Conservation (phyloP, 2,329 filamentous ascomycete genomes). For the Fusarium algeriense region DNA sequence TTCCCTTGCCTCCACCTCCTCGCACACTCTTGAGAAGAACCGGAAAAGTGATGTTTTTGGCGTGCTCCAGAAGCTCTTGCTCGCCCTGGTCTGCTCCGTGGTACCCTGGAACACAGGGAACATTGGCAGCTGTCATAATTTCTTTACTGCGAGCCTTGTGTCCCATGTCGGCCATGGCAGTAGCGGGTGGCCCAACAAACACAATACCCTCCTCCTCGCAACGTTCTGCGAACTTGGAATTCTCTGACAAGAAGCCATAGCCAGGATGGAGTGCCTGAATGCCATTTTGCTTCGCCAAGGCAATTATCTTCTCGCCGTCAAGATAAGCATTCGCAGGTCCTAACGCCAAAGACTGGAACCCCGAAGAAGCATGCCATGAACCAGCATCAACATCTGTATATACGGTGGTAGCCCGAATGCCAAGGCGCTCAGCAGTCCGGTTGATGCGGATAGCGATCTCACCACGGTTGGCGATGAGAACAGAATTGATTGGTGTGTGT, state of each 20-base stretch:
- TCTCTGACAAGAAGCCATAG: conserved; percentile 96
- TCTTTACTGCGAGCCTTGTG: conserved; percentile 94
- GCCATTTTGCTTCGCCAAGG: conserved; percentile 84
- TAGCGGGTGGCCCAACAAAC: conserved; percentile 91
- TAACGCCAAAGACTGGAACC: conserved; percentile 85
- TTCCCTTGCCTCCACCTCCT: conserved; percentile 86
- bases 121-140: conserved; percentile 95
- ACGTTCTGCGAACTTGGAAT: conserved; percentile 87
- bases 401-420: conserved; percentile 92
- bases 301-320: conserved; percentile 92
- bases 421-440: conserved; percentile 86
- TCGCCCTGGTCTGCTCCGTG: conserved; percentile 86
- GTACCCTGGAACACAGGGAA: conserved; percentile 96
- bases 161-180: conserved; percentile 89
- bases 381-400: conserved; percentile 92
- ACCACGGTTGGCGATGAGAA: conserved; percentile 95
- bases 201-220: conserved; percentile 91
- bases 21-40: conserved; percentile 84
- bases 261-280: conserved; percentile 95
- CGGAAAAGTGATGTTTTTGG: conserved; percentile 75
- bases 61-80: conserved; percentile 72
- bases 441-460: conserved; percentile 97
- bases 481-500: conserved; percentile 73
- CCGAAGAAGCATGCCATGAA: conserved; percentile 89
- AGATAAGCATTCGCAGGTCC: conserved; percentile 89